Conservation (phyloP, 1,139 yeast species). For the Hansenula lynferdii region DNA sequence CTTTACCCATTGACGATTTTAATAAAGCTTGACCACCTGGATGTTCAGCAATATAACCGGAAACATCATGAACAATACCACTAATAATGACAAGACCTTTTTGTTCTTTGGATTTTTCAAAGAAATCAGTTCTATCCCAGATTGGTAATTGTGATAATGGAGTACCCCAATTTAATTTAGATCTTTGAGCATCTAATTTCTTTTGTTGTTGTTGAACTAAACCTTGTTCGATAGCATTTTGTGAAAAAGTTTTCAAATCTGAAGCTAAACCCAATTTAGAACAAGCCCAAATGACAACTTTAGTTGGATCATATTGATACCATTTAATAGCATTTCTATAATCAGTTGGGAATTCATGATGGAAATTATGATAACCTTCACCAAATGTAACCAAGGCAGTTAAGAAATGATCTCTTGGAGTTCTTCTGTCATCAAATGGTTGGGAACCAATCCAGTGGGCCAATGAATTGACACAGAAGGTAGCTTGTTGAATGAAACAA, state of each 20-base stretch:
- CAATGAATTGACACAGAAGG: conserved; percentile 96
- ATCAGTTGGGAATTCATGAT: conserved; percentile 98
- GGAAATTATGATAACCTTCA: conserved; percentile 99
- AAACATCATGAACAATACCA: conserved; percentile 93
- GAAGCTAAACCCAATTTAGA: conserved; percentile 83
- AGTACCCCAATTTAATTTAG: conserved; percentile 88
- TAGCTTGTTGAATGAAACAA: conserved; percentile 89
- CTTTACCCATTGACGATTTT: conserved; percentile 87
- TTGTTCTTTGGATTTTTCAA: conserved; percentile 52
- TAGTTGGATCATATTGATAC: conserved; percentile 99
- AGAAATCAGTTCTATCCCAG: conserved; percentile 83
- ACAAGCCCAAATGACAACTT: conserved; percentile 63
- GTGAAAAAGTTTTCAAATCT: conserved; percentile 89
- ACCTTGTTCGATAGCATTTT: conserved; percentile 96
- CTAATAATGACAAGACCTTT: conserved; percentile 74
- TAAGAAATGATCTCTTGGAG: conserved; percentile 93
- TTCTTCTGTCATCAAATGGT: conserved; percentile 96
- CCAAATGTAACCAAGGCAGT: conserved; percentile 97
- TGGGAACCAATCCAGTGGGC: conserved; percentile 99
- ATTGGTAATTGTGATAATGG: conserved; percentile 81
- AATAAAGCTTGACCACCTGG: conserved; percentile 97
- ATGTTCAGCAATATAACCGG: conserved; percentile 81
- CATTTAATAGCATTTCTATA: conserved; percentile 97
- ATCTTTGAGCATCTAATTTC: conserved; percentile 80
- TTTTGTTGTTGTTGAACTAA: conserved; percentile 94